These are phyloP conservation scores for Fomitopsis schrenkii DNA, from an alignment of 1,284 basidiomycete species.

Conservation along the genomic window DNA sequence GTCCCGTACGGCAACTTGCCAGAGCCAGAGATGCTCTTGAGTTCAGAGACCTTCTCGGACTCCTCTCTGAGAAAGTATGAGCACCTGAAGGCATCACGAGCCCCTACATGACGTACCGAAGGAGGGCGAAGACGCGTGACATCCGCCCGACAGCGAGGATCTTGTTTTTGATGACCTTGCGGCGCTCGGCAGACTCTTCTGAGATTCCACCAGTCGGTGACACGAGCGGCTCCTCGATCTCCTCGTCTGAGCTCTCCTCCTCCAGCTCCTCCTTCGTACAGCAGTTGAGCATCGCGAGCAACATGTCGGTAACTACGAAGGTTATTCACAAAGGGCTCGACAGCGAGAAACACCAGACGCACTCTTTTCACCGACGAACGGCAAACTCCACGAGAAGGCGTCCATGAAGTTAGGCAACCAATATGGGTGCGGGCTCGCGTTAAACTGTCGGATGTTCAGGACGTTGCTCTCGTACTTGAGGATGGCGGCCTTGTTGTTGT, in stretches of 20 bases:
- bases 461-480: slow-evolving; percentile 97
- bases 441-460: slow-evolving; percentile 95
- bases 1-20: slow-evolving; percentile 82
- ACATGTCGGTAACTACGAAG: slow-evolving; percentile 85
- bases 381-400: slow-evolving; percentile 98
- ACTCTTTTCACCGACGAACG: slow-evolving; percentile 98
- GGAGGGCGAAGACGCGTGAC: slow-evolving; percentile 92
- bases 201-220: slow-evolving; percentile 31
- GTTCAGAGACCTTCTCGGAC: slow-evolving; percentile 94
- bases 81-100: neutral
- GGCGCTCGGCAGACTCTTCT: slow-evolving; percentile 68
- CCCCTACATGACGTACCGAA: slow-evolving; percentile 62
- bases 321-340: slow-evolving; percentile 5
- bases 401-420: slow-evolving; percentile 99
- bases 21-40: slow-evolving; percentile 86
- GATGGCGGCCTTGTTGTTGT: slow-evolving; percentile 96
- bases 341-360: slow-evolving; percentile 24
- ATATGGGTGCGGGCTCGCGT: slow-evolving; percentile 93
- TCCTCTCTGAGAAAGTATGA: slow-evolving; percentile 69
- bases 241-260: slow-evolving; percentile 79
- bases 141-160: slow-evolving; percentile 97
- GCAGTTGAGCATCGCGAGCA: slow-evolving; percentile 90
- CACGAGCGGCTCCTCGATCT: slow-evolving; percentile 30
- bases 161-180: slow-evolving; percentile 94
- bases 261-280: slow-evolving; percentile 95